Evolutionary conservation across 176 grass and related monocot species (phyloP), one percentile per base, ranked within the genome.

Genomic region (Phragmites australis): DNA sequence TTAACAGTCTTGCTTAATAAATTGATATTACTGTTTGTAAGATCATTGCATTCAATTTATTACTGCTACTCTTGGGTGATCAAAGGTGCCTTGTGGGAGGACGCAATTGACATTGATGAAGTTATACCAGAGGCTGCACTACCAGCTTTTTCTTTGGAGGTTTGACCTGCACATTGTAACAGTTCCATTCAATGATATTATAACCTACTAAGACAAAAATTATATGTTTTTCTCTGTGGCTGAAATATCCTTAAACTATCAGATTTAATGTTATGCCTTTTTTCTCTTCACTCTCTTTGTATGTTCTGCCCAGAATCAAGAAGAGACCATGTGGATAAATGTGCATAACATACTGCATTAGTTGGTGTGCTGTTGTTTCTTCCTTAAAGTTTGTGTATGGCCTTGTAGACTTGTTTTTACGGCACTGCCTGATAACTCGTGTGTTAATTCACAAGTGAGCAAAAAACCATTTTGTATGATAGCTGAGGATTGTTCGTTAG

Each of bases 51-150:
- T 69, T 81, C 41, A 37, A 84, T 54, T 46, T 81, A 56, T 72
- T 68, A 45, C 31, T 90, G 23, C 30, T 83, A 37, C 66, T 65
- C 0, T 87, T 85, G 68, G 51, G 83, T 81, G 49, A 53, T 72
- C 77, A 63, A 78, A 99, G 97, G 93, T 74, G 65, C 60, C 54
- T 84, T 95, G 64, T 95, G 93, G 90, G 93, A 99, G 78, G 97
- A 96, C 48, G 87, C 90, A 57, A 84, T 22, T 0, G 26, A 89
- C 52, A 79, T 99, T 4, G 90, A 99, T 70, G 87, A 95, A 86
- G 92, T 99, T 80, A 84, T 99, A 89, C 75, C 93, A 43, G 97
- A 99, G 79, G 97, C 97, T 72, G 97, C 93, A 40, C 87, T 99
- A 34, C 97, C 92, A 59, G 97, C 88, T 81, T 93, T 91, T 81